Evolutionary conservation across 768 basidiomycete species (phyloP).

Genomic region (Tubosaeta brunneosetosa): DNA sequence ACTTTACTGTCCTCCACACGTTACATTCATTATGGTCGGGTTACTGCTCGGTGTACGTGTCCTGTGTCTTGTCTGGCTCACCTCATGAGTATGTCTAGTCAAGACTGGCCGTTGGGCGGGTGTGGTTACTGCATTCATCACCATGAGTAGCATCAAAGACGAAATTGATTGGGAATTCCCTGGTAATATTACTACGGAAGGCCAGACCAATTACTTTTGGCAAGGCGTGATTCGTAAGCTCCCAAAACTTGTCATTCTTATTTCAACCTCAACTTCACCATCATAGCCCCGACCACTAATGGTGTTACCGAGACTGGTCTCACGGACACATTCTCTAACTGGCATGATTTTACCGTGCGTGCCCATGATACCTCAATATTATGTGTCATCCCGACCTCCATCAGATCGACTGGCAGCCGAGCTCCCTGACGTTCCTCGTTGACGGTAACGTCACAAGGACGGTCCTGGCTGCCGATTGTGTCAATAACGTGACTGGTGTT

Average conservation of each 20-base stretch:
- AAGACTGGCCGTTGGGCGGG: slow-evolving; percentile 79
- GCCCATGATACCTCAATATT: background rate
- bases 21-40: slow-evolving; percentile 76
- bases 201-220: slow-evolving; percentile 82
- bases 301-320: slow-evolving; percentile 47
- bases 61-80: background rate
- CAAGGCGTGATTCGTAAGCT: slow-evolving; percentile 61
- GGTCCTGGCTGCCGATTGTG: slow-evolving; percentile 53
- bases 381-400: background rate
- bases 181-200: slow-evolving; percentile 54
- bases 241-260: too few relatives aligned
- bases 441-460: slow-evolving; percentile 72
- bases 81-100: slow-evolving; percentile 37
- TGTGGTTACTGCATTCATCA: slow-evolving; percentile 81
- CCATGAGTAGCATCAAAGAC: slow-evolving; percentile 79
- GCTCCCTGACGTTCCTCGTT: slow-evolving; percentile 59
- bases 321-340: slow-evolving; percentile 62
- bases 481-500: slow-evolving; percentile 49
- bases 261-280: background rate
- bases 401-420: slow-evolving; percentile 79
- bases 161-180: slow-evolving; percentile 90
- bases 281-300: slow-evolving; percentile 40
- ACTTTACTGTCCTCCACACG: slow-evolving; percentile 75
- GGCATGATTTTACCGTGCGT: slow-evolving; percentile 72
- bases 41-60: slow-evolving; percentile 55